Evolutionary conservation across 2,329 filamentous ascomycete species (phyloP), one percentile per base, ranked within the genome.

Genomic region (Colletotrichum sp.): DNA sequence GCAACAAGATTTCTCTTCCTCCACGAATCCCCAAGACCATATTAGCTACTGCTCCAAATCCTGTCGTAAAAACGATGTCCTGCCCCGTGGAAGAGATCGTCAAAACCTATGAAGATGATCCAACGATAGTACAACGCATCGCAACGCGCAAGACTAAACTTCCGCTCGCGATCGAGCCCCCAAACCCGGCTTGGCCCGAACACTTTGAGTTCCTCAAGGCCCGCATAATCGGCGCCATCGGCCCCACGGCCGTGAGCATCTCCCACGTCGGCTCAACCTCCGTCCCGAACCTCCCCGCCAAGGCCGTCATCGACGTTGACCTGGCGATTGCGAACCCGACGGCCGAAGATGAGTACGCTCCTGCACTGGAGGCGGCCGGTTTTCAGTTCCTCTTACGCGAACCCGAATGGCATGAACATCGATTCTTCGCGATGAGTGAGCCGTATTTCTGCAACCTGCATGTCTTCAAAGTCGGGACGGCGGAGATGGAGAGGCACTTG

Each of bases 241-340:
- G 83, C n/a, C 59, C 79, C 25, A 77, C 85, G 6, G 78, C 81
- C 44, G 77, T 83, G n/a, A 79, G 81, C 27, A 81, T 91, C 68
- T 78, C 82, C 22, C 89, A 91, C 78, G 83, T 87, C 36, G 89
- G 89, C 30, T 90, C 88, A 15, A 91, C 90, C 32, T 88, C 87
- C 67, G 83, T 91, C 8, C 87, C 88, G 0, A 82, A 81, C 9
- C 84, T 91, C 5, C 83, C 87, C 0, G 89, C 90, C 62, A 91
- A 91, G 81, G 83, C 84, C 34, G 81, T 90, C 63, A 88, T 91
- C 63, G 89, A 91, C 79, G 84, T 91, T 32, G 90, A 91, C 78
- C 80, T 91, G 11, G 82, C 86, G 5, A 83, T 91, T 9, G 64
- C 79, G 5, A 82, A 89, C 64, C 74, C 84, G 29, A 77, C 78